These are phyloP conservation scores for Dothistroma septosporum DNA, from an alignment of 2,329 filamentous ascomycete genomes.

Conservation along the genomic window DNA sequence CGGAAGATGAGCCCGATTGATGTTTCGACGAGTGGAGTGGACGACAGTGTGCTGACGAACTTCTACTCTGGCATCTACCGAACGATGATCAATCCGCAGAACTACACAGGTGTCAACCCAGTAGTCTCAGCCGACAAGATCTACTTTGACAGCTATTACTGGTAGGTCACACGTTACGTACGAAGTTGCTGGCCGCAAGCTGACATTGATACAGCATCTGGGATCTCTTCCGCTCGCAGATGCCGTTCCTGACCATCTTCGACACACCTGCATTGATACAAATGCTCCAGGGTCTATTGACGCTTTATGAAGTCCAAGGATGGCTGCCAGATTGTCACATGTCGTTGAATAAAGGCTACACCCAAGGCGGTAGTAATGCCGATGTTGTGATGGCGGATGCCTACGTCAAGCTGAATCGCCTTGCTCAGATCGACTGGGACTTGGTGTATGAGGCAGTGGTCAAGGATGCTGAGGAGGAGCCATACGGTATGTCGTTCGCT, in stretches of 20 bases:
- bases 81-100: slow-evolving; percentile 45
- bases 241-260: slow-evolving; percentile 60
- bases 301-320: slow-evolving; percentile 64
- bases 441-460: slow-evolving; percentile 60
- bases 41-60: slow-evolving; percentile 25
- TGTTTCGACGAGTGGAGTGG: slow-evolving; percentile 37
- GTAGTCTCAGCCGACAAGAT: slow-evolving; percentile 22
- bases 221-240: slow-evolving; percentile 62
- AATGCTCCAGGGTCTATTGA: slow-evolving; percentile 63
- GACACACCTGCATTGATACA: slow-evolving; percentile 61
- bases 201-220: slow-evolving; percentile 53
- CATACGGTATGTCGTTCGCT: slow-evolving; percentile 21
- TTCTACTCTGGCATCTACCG: slow-evolving; percentile 50
- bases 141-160: slow-evolving; percentile 30
- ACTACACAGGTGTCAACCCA: slow-evolving; percentile 45
- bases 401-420: slow-evolving; percentile 62
- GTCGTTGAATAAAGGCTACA: slow-evolving; percentile 59
- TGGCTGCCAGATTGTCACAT: slow-evolving; percentile 73
- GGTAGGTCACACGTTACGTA: slow-evolving; percentile 3
- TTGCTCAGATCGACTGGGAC: slow-evolving; percentile 60
- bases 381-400: slow-evolving; percentile 71
- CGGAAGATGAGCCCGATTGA: slow-evolving; percentile 39
- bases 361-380: slow-evolving; percentile 66
- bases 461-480: slow-evolving; percentile 58
- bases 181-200: neutral